A percentile compares a stretch with the other conserved stretches of the same genome.
Evolutionary conservation across 1,284 basidiomycete genomes (phyloP).

Genomic region (Boletus semigastroideus): DNA sequence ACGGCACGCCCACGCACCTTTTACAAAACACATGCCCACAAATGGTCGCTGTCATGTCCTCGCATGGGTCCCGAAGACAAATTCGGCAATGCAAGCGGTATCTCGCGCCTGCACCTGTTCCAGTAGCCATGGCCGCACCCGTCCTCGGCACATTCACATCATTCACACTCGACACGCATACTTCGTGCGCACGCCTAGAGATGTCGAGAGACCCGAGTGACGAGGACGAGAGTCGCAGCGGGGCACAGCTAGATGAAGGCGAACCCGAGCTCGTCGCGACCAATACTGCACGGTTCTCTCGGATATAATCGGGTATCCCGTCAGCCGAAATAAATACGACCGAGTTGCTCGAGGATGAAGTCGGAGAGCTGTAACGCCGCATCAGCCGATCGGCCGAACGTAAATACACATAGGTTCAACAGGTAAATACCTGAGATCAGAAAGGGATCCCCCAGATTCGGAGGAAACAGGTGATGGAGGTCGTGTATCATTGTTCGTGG

Average conservation of each 20-base stretch:
- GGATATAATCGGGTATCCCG: slow-evolving; percentile 31
- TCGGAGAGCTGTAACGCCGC: slow-evolving; percentile 8
- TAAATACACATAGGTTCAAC: no score
- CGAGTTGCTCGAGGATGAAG: slow-evolving; percentile 20
- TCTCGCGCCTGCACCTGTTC: not conserved
- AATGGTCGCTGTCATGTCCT: slow-evolving; percentile 51
- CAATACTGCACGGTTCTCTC: slow-evolving; percentile 32
- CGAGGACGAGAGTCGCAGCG: slow-evolving; percentile 20
- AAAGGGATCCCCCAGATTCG: slow-evolving; percentile 9
- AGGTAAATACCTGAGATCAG: slow-evolving; percentile 19
- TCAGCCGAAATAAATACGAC: slow-evolving; percentile 32
- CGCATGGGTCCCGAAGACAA: slow-evolving; percentile 43
- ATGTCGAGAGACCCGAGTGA: slow-evolving; percentile 16
- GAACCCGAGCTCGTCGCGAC: slow-evolving; percentile 32
- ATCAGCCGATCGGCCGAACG: not conserved
- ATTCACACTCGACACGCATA: not conserved
- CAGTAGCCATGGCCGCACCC: not conserved
- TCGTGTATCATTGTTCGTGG: slow-evolving; percentile 5
- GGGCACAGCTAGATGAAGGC: slow-evolving; percentile 20
- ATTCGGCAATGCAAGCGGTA: slow-evolving; percentile 43
- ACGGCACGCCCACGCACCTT: slow-evolving; percentile 36
- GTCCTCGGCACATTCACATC: not conserved
- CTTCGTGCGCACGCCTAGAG: not conserved
- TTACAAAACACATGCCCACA: slow-evolving; percentile 62
- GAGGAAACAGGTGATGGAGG: slow-evolving; percentile 13